A percentile compares a stretch with the other conserved stretches of the same genome.
These are phyloP conservation scores for Botrytis cinerea DNA, from an alignment of 2,329 filamentous ascomycete species.

Conservation along the genomic window DNA sequence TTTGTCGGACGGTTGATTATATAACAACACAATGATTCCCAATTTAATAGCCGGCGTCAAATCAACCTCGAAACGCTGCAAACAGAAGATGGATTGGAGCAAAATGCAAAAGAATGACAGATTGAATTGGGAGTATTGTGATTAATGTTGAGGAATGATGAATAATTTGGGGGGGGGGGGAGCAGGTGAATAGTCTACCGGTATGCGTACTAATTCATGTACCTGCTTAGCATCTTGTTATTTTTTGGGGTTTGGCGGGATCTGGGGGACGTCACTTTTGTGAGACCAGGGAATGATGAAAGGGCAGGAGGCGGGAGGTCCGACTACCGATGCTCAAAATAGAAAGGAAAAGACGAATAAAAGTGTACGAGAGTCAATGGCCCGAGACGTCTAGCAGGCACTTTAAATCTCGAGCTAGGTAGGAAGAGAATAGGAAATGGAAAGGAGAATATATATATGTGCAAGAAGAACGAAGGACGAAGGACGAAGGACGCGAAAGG, in stretches of 20 bases:
- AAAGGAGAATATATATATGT: not conserved
- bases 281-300: conserved; percentile 4
- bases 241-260: not conserved
- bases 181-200: conserved; percentile 4
- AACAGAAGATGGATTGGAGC: not conserved
- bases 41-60: not conserved
- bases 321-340: conserved; percentile 13
- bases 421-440: not conserved
- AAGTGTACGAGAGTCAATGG: not conserved
- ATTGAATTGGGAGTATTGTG: not conserved
- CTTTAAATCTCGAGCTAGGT: not conserved
- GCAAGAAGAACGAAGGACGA: not conserved
- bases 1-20: conserved; percentile 8
- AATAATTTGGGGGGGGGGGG: conserved; percentile 9
- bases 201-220: not conserved
- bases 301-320: conserved; percentile 2
- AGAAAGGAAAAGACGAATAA: not conserved
- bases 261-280: conserved; percentile 17
- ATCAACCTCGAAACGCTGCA: not conserved
- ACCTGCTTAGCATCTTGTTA: not conserved
- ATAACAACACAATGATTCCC: not conserved
- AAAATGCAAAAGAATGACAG: conserved; percentile 18
- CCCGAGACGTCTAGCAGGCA: not conserved
- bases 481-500: not conserved
- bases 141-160: conserved; percentile 21